Percentiles rank a stretch among this genome's conserved stretches.
Conservation (phyloP, 371 early-diverging fungal genomes). For the Coemansia sp. region DNA sequence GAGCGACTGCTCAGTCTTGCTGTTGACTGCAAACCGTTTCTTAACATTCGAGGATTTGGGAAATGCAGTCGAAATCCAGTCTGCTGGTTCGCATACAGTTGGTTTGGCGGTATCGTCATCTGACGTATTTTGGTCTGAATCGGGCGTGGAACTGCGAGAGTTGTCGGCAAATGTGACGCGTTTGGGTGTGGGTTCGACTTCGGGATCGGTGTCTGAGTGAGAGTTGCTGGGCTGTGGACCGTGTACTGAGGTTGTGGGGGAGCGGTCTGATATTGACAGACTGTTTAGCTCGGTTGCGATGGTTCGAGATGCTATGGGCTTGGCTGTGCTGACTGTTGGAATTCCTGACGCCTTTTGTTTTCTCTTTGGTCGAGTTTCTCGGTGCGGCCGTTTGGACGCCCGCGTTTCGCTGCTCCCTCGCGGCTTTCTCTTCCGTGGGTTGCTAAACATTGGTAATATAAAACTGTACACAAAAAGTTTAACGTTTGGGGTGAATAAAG, state of each 20-base stretch:
- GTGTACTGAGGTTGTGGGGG: too few relatives aligned
- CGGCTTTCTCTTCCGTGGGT: too few relatives aligned
- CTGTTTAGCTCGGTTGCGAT: not conserved
- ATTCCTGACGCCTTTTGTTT: not conserved
- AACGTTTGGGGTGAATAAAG: too few relatives aligned
- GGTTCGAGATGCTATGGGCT: not conserved
- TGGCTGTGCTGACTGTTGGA: not conserved
- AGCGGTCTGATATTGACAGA: not conserved
- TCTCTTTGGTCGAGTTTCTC: too few relatives aligned
- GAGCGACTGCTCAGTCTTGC: not conserved
- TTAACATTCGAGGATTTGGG: not conserved
- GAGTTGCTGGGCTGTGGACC: not conserved
- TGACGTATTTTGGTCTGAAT: not conserved
- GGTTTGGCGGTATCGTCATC: not conserved
- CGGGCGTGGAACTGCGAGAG: not conserved
- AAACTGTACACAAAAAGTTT: too few relatives aligned
- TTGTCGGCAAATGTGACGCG: conserved; percentile 3
- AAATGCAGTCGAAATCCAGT: not conserved
- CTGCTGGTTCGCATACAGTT: not conserved
- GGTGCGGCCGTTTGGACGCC: too few relatives aligned
- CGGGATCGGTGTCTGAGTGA: not conserved
- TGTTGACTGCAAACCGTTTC: not conserved
- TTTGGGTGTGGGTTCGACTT: too few relatives aligned
- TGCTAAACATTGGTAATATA: too few relatives aligned
- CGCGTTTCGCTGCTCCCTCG: too few relatives aligned